These are phyloP conservation scores for Talaromyces sp. DNA, from an alignment of 2,329 filamentous ascomycete species.

Conservation along the genomic window DNA sequence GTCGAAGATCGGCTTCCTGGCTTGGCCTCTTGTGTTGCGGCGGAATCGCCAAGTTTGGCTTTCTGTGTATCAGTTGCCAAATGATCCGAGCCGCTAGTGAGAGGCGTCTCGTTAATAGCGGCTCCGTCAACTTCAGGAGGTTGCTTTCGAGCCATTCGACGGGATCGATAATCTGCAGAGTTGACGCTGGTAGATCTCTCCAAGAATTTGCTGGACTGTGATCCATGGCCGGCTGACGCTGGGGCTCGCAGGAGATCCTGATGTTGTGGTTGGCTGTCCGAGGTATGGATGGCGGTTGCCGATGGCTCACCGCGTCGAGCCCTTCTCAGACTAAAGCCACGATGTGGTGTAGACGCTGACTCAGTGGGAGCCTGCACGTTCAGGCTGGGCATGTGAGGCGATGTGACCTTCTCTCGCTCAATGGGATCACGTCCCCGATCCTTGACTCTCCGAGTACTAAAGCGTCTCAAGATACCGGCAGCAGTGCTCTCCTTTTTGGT, in stretches of 20 bases:
- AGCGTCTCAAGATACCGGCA: slow-evolving; percentile 74
- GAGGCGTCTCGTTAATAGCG: slow-evolving; percentile 59
- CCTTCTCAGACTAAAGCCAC: slow-evolving; percentile 80
- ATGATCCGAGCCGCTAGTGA: slow-evolving; percentile 74
- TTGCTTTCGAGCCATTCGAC: slow-evolving; percentile 54
- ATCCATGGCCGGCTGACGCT: slow-evolving; percentile 52
- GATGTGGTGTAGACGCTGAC: slow-evolving; percentile 58
- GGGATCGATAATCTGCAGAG: slow-evolving; percentile 67
- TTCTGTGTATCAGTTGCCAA: slow-evolving; percentile 49
- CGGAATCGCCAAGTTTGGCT: slow-evolving; percentile 43
- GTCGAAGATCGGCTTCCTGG: slow-evolving; percentile 56
- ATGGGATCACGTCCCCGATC: slow-evolving; percentile 39
- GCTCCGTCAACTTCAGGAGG: slow-evolving; percentile 47
- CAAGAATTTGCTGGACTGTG: slow-evolving; percentile 62
- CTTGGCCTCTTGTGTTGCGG: slow-evolving; percentile 45
- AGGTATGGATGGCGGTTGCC: slow-evolving; percentile 53
- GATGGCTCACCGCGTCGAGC: slow-evolving; percentile 49
- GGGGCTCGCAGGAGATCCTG: slow-evolving; percentile 74
- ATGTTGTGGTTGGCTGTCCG: slow-evolving; percentile 61
- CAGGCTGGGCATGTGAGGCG: slow-evolving; percentile 66
- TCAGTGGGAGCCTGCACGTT: slow-evolving; percentile 75
- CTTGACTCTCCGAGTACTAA: slow-evolving; percentile 79
- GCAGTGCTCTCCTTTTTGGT: slow-evolving; percentile 82
- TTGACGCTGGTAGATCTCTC: slow-evolving; percentile 89
- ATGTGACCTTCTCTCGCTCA: slow-evolving; percentile 48